These are phyloP conservation scores for Chlamydomonas schloesseri DNA, from an alignment of 139 green algal species.

Conservation along the genomic window DNA sequence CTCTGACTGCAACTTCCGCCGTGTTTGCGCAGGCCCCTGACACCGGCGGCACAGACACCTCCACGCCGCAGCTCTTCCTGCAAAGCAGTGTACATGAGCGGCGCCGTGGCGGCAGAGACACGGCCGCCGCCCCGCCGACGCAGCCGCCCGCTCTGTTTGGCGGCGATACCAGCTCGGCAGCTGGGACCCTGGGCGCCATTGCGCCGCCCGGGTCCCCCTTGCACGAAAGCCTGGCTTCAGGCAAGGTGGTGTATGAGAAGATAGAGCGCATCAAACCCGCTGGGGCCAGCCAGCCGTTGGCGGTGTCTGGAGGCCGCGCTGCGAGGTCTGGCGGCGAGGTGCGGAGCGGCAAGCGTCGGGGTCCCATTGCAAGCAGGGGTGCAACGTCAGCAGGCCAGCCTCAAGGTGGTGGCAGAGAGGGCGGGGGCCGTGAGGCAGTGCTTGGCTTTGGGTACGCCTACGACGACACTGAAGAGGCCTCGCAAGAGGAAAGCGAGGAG, in stretches of 20 bases:
- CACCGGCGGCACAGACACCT: neutral
- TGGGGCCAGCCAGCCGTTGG: neutral
- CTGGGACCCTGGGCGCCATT: neutral
- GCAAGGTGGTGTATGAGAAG: conserved; percentile 32
- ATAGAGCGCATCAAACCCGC: conserved; percentile 35
- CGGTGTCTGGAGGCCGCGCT: neutral
- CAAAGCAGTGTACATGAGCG: neutral
- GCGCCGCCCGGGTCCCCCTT: conserved; percentile 10
- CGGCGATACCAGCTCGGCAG: neutral
- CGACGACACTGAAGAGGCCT: neutral
- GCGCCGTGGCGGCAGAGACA: neutral
- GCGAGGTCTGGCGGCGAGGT: no score
- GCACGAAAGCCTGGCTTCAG: conserved; percentile 20
- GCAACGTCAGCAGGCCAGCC: neutral
- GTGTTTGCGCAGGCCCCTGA: neutral
- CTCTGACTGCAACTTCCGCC: no score
- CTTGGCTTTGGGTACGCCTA: conserved; percentile 19
- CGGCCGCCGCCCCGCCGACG: neutral
- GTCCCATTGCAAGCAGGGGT: no score
- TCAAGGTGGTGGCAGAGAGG: neutral
- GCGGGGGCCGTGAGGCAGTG: neutral
- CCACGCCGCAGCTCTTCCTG: conserved; percentile 35
- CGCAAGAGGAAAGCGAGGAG: neutral
- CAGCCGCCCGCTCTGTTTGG: neutral
- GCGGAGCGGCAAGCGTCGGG: no score